Evolutionary conservation across 2,329 filamentous ascomycete species (phyloP), one percentile per base, ranked within the genome.

Genomic region (Periglandula ipomoeae): DNA sequence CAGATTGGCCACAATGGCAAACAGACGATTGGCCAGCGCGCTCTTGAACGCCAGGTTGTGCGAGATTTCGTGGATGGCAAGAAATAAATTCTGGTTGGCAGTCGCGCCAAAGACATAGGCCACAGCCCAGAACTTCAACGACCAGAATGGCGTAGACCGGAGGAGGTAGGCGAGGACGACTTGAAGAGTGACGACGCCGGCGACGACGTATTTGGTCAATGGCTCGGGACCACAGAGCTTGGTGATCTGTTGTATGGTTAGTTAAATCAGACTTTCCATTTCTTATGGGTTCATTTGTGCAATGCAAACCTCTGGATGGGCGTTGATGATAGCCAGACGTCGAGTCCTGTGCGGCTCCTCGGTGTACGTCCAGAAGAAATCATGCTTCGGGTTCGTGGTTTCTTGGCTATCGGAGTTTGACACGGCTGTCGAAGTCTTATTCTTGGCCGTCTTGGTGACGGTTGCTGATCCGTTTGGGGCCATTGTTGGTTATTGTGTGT

Each of bases 351-450:
- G 93, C 53, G 93, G 93, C 70, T 98, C 93, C 67, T 98, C 93
- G 9, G 93, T 96, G 65, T 98, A 97, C 37, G 93, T 95, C 93
- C 94, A 97, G 72, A 95, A 95, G 76, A 97, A 97, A 65, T 76
- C 67, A 47, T 67, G 61, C 50, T 70, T 62, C 44, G 61, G 54
- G 20, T 58, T 53, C 34, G 55, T 44, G 30, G 43, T 52, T 34
- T 51, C 48, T 17, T 58, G 52, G n/a, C 56, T 49, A 38, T 55
- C 52, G 40, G 52, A 27, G 50, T 47, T 32, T 51, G 52, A 55
- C 15, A 13, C 55, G 2, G 34, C 23, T 17, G 44, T 5, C 48
- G 45, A 34, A 17, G 26, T 32, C 51, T 58, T 56, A 46, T 57
- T 58, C 54, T 61, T 62, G 47, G 65, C 48, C 52, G 55, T 51